These are phyloP conservation scores for Tympanopsis confertula DNA, from an alignment of 2,329 filamentous ascomycete species.

Conservation along the genomic window DNA sequence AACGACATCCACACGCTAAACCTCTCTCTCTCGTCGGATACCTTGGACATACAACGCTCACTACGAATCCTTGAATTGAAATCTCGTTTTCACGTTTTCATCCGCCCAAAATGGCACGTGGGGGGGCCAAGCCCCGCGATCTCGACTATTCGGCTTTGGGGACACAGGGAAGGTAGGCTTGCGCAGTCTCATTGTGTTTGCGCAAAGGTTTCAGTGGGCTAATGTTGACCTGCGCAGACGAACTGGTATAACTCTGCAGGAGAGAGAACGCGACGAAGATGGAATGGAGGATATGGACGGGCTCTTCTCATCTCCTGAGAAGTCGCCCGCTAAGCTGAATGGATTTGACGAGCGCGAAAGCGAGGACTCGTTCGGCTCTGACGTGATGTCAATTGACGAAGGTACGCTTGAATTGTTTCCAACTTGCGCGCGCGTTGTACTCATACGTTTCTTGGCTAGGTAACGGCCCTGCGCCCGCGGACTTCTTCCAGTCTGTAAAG, in stretches of 20 bases:
- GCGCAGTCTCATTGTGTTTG: slow-evolving; percentile 10
- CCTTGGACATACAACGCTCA: too few species aligned
- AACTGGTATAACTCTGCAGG: slow-evolving; percentile 73
- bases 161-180: slow-evolving; percentile 27
- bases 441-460: slow-evolving; percentile 11
- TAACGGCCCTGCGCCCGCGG: slow-evolving; percentile 24
- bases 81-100: background rate
- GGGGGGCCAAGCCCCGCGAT: slow-evolving; percentile 25
- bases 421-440: background rate
- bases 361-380: slow-evolving; percentile 16
- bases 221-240: slow-evolving; percentile 44
- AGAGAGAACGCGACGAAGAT: slow-evolving; percentile 78
- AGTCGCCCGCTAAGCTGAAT: slow-evolving; percentile 28
- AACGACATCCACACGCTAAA: too few species aligned
- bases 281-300: slow-evolving; percentile 80
- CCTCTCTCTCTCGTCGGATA: too few species aligned
- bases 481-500: too few species aligned
- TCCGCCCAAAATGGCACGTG: too few species aligned
- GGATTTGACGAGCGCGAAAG: slow-evolving; percentile 15
- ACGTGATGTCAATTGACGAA: slow-evolving; percentile 24
- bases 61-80: too few species aligned
- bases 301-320: slow-evolving; percentile 79
- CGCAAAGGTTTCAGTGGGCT: slow-evolving; percentile 2
- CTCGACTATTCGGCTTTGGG: slow-evolving; percentile 33
- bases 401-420: background rate